Evolutionary conservation across 192 early-diverging fungal genomes (phyloP), one percentile per base, ranked within the genome.

Genomic region (Linnemannia zychae): DNA sequence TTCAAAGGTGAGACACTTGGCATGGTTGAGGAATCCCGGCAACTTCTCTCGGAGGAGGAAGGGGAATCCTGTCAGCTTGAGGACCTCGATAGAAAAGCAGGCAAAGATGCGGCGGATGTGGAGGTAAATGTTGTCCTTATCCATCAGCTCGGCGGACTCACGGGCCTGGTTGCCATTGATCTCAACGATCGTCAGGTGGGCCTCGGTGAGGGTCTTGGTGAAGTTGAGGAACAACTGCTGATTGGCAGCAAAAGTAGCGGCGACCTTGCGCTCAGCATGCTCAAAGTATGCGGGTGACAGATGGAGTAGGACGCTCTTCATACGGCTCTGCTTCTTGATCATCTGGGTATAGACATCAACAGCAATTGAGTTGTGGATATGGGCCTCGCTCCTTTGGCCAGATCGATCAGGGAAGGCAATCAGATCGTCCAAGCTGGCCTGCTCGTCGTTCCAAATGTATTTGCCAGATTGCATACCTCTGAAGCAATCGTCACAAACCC

Each of bases 111-210:
- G 83, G 24, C 83, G 83, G 28, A 85, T 22, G 22, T 85, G 78
- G 11, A 85, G 49, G 34, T 85, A 85, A 6, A 85, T 85, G 67
- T 85, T 85, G 70, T 79, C 77, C 57, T 79, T 79, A 63, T 85
- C 83, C 77, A 76, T 79, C 47, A 85, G 46, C 63, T 85, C 83
- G 2, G 83, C 75, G 3, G 67, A 52, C 16, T 74, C 83, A 3
- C 77, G 73, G 12, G 67, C 33, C 60, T 85, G 83, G 67, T 85
- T 75, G 44, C 74, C 83, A 28, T 85, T 75, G 67, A 85, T 79
- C 69, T 85, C 83, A 33, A 85, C 47, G 38, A 79, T 75, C 12
- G 83, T 85, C 48, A 85, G 38, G 48, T 85, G 83, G 11, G 83
- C 73, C 68, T 79, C 77, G 5, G 63, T 40, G 46, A 85, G 22